Evolutionary conservation across 345 rosid species (phyloP), one percentile per base, ranked within the genome.

Genomic region (Cochlearia excelsa): DNA sequence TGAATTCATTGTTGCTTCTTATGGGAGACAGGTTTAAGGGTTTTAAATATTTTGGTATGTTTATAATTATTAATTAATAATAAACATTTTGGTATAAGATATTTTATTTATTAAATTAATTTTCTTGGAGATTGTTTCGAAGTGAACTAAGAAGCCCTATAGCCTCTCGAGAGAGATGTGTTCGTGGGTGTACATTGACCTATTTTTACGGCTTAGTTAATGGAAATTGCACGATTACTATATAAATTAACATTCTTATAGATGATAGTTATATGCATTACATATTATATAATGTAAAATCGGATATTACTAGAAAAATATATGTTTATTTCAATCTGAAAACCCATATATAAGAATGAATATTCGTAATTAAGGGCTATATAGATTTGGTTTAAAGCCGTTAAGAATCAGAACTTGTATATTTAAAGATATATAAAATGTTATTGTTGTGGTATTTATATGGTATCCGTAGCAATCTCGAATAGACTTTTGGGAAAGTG

Each of bases 121-220:
- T 16, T 35, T 57, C 69, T 70, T 63, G 69, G 69, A 63, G 42
- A 59, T 58, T 30, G 75, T 71, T 64, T 71, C 69, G 60, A 63
- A 52, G 70, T 51, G 49, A 63, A 71, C 56, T 42, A 43, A 70
- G 60, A 64, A 71, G 44, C 65, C 23, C 70, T 63, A 57, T 71
- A 57, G 59, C 65, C 37, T 71, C 61, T 64, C 58, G 31, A 45
- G 56, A 46, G 60, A 51, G 69, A 63, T 51, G 60, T 44, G 66
- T 30, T 45, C 3, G 57, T 57, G 38, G 69, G 65, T 51, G 69
- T 64, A 64, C 75, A 71, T 57, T 57, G 26, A 57, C 65, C 74
- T 63, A 63, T 51, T 57, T 63, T 61, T 57, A 37, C 69, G 74
- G 74, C 74, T 70, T 57, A 7, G 54, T 45, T 70, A 30, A 43